Conservation (phyloP, 2,329 filamentous ascomycete species). For the Neoascochyta sp. region DNA sequence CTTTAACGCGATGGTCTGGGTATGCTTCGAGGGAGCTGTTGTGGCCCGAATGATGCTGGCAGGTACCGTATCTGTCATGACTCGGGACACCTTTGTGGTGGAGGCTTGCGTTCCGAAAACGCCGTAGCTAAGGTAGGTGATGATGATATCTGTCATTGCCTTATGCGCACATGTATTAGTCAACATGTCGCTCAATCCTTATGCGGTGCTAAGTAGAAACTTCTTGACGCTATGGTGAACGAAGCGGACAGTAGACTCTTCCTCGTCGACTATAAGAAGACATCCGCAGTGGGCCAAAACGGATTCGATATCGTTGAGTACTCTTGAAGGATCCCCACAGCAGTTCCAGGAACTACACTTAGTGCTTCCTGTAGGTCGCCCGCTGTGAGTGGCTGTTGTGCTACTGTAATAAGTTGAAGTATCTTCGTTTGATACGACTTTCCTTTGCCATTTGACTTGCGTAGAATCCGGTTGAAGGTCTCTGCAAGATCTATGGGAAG, state of each 20-base stretch:
- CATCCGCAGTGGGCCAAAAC: constrained; percentile 21
- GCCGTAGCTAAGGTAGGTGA: constrained; percentile 22
- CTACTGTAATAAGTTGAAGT: constrained; percentile 32
- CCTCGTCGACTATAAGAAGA: constrained; percentile 22
- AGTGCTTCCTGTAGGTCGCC: constrained; percentile 42
- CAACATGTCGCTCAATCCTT: constrained; percentile 1
- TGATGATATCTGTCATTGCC: constrained; percentile 13
- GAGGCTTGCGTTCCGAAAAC: constrained; percentile 17
- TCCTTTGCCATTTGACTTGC: constrained; percentile 2
- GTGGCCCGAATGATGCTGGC: constrained; percentile 7
- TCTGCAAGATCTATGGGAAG: constrained; percentile 16
- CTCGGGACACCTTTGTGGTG: constrained; percentile 1
- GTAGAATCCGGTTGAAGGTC: constrained; percentile 10
- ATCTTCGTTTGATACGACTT: constrained; percentile 17
- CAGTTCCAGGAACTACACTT: constrained; percentile 36
- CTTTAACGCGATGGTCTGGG: constrained; percentile 8
- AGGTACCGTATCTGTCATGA: constrained; percentile 6
- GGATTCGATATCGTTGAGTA: constrained; percentile 15
- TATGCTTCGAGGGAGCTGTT: constrained; percentile 3
- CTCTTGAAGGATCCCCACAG: constrained; percentile 10
- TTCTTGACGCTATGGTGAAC: constrained; percentile 21
- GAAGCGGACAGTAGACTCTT: constrained; percentile 18
- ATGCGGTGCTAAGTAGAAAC: constrained; percentile 9
- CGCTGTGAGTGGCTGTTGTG: constrained; percentile 27
- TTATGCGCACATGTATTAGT: constrained; percentile 5